A percentile compares a stretch with the other conserved stretches of the same genome.
phyloP scores from a whole-genome alignment of 257 asterid species.

The Solanum dulcamara region DNA sequence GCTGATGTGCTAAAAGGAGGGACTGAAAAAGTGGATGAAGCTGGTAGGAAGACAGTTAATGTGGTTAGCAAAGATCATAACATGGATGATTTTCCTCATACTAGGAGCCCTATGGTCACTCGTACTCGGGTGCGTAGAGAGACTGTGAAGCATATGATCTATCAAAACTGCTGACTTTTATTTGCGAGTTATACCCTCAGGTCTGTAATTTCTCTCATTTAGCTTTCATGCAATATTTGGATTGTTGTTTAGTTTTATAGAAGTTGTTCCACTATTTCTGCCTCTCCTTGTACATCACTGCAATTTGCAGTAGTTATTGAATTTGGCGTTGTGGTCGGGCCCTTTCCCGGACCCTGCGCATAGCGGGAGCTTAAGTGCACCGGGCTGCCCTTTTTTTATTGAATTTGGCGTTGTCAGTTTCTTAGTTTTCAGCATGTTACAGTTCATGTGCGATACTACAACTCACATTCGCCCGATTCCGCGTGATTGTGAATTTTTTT shows the following conservation, averaged over 20 bases:
- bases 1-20: background rate
- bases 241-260: background rate
- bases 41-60: background rate
- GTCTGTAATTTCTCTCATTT: background rate
- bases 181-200: background rate
- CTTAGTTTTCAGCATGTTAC: background rate
- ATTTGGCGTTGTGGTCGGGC: too few species aligned
- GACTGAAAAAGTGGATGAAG: background rate
- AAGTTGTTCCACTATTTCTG: background rate
- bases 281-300: background rate
- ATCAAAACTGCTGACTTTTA: conserved; percentile 11
- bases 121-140: conserved; percentile 18
- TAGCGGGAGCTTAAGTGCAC: too few species aligned
- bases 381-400: too few species aligned
- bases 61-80: background rate
- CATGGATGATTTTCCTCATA: background rate
- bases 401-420: background rate
- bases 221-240: background rate
- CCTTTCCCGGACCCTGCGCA: too few species aligned
- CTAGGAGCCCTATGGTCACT: conserved; percentile 5
- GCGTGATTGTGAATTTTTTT: background rate
- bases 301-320: background rate
- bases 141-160: conserved; percentile 26
- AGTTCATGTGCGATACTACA: background rate
- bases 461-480: background rate